A percentile compares a stretch with the other conserved stretches of the same genome.
These are phyloP conservation scores for Coemansia sp. DNA, from an alignment of 192 early-diverging fungal species.

Conservation along the genomic window DNA sequence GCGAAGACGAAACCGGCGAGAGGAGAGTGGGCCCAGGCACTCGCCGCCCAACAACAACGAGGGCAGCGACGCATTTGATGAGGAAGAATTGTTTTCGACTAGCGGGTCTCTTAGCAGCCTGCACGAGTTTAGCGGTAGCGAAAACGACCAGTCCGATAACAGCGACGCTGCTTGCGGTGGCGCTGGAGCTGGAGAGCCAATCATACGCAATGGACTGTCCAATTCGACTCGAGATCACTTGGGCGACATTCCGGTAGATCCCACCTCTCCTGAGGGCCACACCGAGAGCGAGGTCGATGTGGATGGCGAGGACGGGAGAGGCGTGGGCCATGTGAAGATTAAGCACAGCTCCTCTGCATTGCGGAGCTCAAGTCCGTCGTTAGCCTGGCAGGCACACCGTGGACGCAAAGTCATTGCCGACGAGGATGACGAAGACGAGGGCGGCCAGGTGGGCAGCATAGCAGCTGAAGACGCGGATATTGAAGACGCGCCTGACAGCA, in stretches of 20 bases:
- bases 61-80: constrained; percentile 25
- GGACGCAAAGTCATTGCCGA: constrained; percentile 37
- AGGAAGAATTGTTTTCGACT: constrained; percentile 44
- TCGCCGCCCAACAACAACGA: neutral
- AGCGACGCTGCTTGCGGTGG: neutral
- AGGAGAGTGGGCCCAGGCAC: neutral
- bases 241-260: neutral
- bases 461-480: constrained; percentile 16
- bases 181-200: constrained; percentile 31
- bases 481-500: constrained; percentile 7
- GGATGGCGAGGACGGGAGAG: constrained; percentile 14
- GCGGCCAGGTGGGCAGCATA: neutral
- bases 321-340: neutral
- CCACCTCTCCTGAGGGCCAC: constrained; percentile 2
- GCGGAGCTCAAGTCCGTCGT: constrained; percentile 6
- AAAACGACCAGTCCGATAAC: neutral
- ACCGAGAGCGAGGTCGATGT: constrained; percentile 41
- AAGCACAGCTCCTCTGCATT: neutral
- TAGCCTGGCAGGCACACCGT: constrained; percentile 7
- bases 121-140: constrained; percentile 45
- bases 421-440: constrained; percentile 32
- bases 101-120: constrained; percentile 49
- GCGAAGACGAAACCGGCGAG: neutral
- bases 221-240: neutral
- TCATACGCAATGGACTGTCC: constrained; percentile 24